These are phyloP conservation scores for Helichrysum umbraculigerum DNA, from an alignment of 129 eudicot species.

Conservation along the genomic window DNA sequence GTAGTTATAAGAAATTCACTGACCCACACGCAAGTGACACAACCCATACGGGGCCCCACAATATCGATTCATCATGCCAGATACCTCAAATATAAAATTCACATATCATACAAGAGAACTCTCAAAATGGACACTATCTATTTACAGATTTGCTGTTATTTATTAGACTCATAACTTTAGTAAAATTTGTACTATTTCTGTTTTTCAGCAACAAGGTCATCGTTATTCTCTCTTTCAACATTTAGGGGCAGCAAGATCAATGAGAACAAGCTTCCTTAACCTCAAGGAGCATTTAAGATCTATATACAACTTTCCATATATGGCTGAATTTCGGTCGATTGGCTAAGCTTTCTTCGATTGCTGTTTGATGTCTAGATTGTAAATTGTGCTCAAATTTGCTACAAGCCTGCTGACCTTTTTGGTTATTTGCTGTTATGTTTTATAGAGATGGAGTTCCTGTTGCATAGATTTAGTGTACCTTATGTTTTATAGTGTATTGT, in stretches of 20 bases:
- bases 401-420: conserved; percentile 15
- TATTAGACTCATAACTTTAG: background rate
- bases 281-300: conserved; percentile 30
- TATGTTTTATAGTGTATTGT: no score
- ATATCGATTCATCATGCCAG: background rate
- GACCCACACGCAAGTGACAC: background rate
- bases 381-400: conserved; percentile 25
- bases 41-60: background rate
- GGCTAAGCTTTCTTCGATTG: background rate
- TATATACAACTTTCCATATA: background rate
- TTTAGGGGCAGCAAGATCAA: conserved; percentile 76
- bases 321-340: background rate
- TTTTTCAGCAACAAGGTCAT: conserved; percentile 85
- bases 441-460: background rate
- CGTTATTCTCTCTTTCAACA: conserved; percentile 95
- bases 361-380: conserved; percentile 13
- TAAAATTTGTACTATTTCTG: conserved; percentile 29
- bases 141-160: background rate
- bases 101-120: background rate
- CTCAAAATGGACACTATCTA: background rate
- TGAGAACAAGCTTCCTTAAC: conserved; percentile 43
- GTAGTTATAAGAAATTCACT: background rate
- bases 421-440: conserved; percentile 1
- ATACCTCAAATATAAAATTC: background rate
- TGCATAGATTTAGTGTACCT: no score